Conservation (phyloP, 1,284 basidiomycete species). For the Farysia itapuensis region DNA sequence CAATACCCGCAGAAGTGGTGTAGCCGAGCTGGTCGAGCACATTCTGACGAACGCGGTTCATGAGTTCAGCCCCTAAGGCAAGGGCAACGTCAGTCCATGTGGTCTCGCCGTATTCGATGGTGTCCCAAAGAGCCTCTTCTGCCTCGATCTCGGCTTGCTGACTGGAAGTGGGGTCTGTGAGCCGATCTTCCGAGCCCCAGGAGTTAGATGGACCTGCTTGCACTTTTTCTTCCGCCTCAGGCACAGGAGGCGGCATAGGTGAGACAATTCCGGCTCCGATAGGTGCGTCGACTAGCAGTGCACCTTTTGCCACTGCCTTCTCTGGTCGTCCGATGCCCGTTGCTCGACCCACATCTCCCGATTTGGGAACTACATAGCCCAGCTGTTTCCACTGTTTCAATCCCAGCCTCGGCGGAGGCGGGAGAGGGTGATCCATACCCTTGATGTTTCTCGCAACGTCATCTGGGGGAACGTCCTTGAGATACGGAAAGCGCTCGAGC, state of each 20-base stretch:
- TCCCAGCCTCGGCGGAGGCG: slow-evolving; percentile 69
- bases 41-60: slow-evolving; percentile 73
- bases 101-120: slow-evolving; percentile 36
- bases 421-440: slow-evolving; percentile 79
- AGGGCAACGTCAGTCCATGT: slow-evolving; percentile 93
- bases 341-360: slow-evolving; percentile 60
- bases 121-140: slow-evolving; percentile 29
- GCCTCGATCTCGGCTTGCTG: slow-evolving; percentile 30
- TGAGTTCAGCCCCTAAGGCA: slow-evolving; percentile 83
- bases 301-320: slow-evolving; percentile 28
- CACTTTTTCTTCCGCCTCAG: slow-evolving; percentile 25
- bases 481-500: slow-evolving; percentile 67
- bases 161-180: slow-evolving; percentile 25
- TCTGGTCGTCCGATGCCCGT: slow-evolving; percentile 42
- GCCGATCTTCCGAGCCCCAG: slow-evolving; percentile 18
- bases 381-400: slow-evolving; percentile 68
- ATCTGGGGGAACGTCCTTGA: slow-evolving; percentile 61
- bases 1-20: slow-evolving; percentile 92
- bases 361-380: slow-evolving; percentile 73
- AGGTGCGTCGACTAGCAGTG: slow-evolving; percentile 32
- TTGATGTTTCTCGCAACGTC: slow-evolving; percentile 46
- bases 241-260: not conserved
- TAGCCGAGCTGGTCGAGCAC: slow-evolving; percentile 79
- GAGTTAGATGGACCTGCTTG: slow-evolving; percentile 6
- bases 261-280: slow-evolving; percentile 26